Base-by-base conservation (phyloP, 345 rosid species). In the Euclidium syriacum region DNA sequence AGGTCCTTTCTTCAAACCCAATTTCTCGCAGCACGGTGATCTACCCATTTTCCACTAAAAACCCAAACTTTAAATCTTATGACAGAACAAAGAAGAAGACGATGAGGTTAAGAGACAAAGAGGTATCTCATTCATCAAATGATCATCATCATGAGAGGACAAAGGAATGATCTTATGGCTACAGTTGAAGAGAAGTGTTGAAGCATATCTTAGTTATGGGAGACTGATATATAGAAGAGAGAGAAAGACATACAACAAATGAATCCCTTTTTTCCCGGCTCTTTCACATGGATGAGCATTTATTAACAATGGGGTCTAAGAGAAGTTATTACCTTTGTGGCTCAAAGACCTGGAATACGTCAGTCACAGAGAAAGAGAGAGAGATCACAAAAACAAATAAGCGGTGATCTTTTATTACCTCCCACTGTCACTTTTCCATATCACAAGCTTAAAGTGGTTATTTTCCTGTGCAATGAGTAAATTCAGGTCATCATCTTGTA, bases 1-100 rank as follows among this genome's bases (percentile, higher is more conserved):
- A 27, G 97, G 96, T 18, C 97, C 97, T 84, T 87, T 90, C 83
- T 90, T 90, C 73, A 90, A 72, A 18, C 96, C 94, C 8, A 87
- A 78, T 64, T 90, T 90, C 52, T 87, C 94, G 33, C 97, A 86
- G 63, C 90, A 86, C 2, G 94, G 89, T 41, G 90, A 83, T 75
- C 94, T 52, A 52, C 94, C 94, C 94, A 83, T 86, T 50, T 59
- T 64, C 46, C 35, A n/a, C n/a, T 4, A 48, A 14, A 57, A 53
- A 58, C n/a, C 49, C 58, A 75, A 49, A 40, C 67, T 50, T 51
- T 53, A 29, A 41, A 42, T 14, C 32, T 52, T 57, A 15, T 20
- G 5, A 50, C n/a, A 42, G 20, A 17, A 50, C 47, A 63, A 65
- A 57, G 47, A 50, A 32, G 61, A 18, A 26, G 32, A 68, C 26